Evolutionary conservation across 208 protist genomes (phyloP), one percentile per base, ranked within the genome.

Genomic region (Wallacemonas sp.): DNA sequence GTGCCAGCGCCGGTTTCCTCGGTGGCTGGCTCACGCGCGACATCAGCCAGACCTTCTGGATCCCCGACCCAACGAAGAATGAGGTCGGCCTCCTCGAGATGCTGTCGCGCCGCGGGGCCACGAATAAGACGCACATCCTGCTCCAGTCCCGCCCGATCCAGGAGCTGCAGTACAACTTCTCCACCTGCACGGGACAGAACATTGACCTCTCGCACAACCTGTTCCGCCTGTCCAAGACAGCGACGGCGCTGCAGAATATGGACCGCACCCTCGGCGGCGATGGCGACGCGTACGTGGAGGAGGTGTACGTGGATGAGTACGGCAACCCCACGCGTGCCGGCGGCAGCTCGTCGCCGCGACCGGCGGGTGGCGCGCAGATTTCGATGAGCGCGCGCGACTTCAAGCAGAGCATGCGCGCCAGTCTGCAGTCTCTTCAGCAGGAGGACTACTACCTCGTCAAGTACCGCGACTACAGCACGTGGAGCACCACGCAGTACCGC

Each of bases 401-500:
- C 39, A 89, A 86, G 55, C 74, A 80, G 18, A 72, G 76, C 45
- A 72, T 93, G 65, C 76, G 78, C 1, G 59, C 72, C 2, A 82
- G 78, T 26, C 74, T 94, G 46, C 79, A 86, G 70, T 72, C 77
- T 8, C 57, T 94, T 28, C 77, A 94, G 46, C 76, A 89, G 61
- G 88, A 94, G 42, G 85, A 94, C 61, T 94, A 90, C 71, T 94
- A 91, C 63, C 75, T 94, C 31, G 88, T 94, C 57, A 70, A 67
- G 55, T 94, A 94, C 67, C 84, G 88, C 41, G 88, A 94, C 62
- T 94, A 94, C 77, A 90, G 82, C 45, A 32, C 71, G 10, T 94
- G 88, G 88, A 84, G 82, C 2, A 75, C 81, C 29, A 31, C 57
- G 4, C 59, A 81, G 38, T 91, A 94, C 76, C 62, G 61, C 48